Base-by-base conservation (phyloP, 2,329 filamentous ascomycete genomes). In the Metarhizium sp. region DNA sequence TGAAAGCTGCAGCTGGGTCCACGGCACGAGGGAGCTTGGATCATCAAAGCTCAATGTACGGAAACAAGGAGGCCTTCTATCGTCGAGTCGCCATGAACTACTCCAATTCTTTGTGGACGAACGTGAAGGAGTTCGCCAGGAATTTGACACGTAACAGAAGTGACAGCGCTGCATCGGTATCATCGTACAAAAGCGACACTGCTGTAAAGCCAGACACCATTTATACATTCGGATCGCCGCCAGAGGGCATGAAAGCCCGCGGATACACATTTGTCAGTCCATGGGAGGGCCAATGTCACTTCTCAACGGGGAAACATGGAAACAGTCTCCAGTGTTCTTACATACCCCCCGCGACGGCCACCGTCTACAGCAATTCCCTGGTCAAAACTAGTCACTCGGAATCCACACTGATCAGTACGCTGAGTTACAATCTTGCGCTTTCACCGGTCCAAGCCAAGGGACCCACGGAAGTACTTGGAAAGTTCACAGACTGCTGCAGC, bases 241-340 rank as follows among this genome's bases (percentile, higher is more conserved):
- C 54, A 16, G 38, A 56, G 6, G 50, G 57, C 18, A 73, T 77
- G 58, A 80, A 75, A 54, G 76, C 84, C 0, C 78, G 78, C 36
- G 87, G 85, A 18, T 95, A 95, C 69, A 80, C 84, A 1, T 96
- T 96, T 66, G 73, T 77, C 20, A 94, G 88, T 46, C 92, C 91
- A 0, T 97, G 92, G 92, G 85, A 90, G 58, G 88, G 90, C 16
- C 80, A 81, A 46, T 97, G 92, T 71, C 88, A 92, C 58, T 97
- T 97, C 69, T 78, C 82, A 16, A 94, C 91, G 0, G 87, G 88
- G 42, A 78, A 84, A 55, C 86, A 82, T 47, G 92, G 92, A 2
- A 85, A 7, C 7, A 87, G 52, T 86, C 82, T 55, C 72, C 95
- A 14, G 84, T 84, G 67, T 92, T 88, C 70, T 84, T 84, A 55